Percentiles rank a stretch among this genome's conserved stretches.
These are phyloP conservation scores for Botrytis fragariae DNA, from an alignment of 2,329 filamentous ascomycete genomes.

Conservation along the genomic window DNA sequence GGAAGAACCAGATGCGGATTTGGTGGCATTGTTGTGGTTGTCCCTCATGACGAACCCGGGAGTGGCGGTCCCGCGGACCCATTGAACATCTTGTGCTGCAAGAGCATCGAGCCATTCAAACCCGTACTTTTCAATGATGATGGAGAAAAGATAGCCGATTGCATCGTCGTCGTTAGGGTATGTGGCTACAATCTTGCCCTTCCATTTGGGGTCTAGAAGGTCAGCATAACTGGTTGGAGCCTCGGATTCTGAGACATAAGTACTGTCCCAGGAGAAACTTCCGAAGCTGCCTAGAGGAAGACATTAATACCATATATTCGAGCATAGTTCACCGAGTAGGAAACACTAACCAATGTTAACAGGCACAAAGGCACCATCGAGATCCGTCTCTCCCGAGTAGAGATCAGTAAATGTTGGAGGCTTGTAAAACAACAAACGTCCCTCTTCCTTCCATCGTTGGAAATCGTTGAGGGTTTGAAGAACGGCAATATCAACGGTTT, in stretches of 20 bases:
- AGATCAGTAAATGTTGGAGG: background rate
- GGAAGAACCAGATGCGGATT: background rate
- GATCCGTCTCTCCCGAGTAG: background rate
- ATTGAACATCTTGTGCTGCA: slow-evolving; percentile 4
- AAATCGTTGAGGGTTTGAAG: slow-evolving; percentile 54
- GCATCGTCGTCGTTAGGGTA: slow-evolving; percentile 10
- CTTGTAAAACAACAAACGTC: slow-evolving; percentile 2
- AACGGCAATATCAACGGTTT: slow-evolving; percentile 47
- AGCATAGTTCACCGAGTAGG: background rate
- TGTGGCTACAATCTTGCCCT: slow-evolving; percentile 8
- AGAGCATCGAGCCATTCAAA: background rate
- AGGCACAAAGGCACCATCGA: slow-evolving; percentile 5
- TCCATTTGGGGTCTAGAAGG: slow-evolving; percentile 4
- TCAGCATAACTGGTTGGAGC: slow-evolving; percentile 1
- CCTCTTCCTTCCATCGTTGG: slow-evolving; percentile 46
- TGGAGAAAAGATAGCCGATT: background rate
- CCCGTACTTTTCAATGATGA: background rate
- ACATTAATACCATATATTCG: background rate
- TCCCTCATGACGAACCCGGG: background rate
- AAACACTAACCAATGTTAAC: background rate
- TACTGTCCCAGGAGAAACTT: background rate
- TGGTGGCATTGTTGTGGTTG: background rate
- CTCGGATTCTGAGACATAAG: slow-evolving; percentile 17
- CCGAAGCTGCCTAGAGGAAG: background rate
- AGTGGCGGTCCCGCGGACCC: slow-evolving; percentile 3